Evolutionary conservation across 331 rosid species (phyloP).

Genomic region (Erythrophleum ivorense): DNA sequence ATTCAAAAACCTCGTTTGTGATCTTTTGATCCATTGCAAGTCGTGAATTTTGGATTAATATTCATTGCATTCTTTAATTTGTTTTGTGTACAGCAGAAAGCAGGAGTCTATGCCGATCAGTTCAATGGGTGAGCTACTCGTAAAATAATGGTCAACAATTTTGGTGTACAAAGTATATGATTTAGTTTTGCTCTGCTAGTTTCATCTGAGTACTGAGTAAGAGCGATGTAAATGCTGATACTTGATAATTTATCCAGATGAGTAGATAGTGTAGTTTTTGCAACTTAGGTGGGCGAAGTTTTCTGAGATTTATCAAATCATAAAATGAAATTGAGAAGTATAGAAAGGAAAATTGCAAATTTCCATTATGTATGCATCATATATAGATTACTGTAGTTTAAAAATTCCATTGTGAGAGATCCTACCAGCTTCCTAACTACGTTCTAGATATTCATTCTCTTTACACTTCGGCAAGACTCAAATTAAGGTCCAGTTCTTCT

Average conservation of each 20-base stretch:
- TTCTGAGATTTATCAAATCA: constrained; percentile 11
- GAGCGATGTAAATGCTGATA: constrained; percentile 48
- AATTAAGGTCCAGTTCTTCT: constrained; percentile 42
- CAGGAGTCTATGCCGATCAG: constrained; percentile 36
- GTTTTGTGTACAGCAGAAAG: constrained; percentile 39
- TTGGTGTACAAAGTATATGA: constrained; percentile 45
- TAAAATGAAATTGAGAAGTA: neutral
- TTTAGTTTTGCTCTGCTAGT: constrained; percentile 33
- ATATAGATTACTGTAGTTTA: neutral
- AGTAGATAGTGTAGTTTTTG: constrained; percentile 40
- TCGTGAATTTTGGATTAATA: constrained; percentile 26
- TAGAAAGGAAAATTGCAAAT: neutral
- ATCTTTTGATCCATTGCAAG: constrained; percentile 23
- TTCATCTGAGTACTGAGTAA: constrained; percentile 33
- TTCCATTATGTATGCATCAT: neutral
- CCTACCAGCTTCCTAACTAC: constrained; percentile 2
- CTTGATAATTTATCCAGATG: constrained; percentile 22
- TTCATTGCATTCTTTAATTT: constrained; percentile 5
- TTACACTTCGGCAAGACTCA: constrained; percentile 28
- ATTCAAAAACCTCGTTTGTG: constrained; percentile 22
- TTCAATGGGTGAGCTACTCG: constrained; percentile 34
- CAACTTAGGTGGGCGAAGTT: neutral
- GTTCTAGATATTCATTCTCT: neutral
- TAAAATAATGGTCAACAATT: constrained; percentile 30
- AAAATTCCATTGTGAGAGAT: neutral